Evolutionary conservation across 352 stramenopile genomes (phyloP), one percentile per base, ranked within the genome.

Genomic region (Globisporangium cylindrosporum): DNA sequence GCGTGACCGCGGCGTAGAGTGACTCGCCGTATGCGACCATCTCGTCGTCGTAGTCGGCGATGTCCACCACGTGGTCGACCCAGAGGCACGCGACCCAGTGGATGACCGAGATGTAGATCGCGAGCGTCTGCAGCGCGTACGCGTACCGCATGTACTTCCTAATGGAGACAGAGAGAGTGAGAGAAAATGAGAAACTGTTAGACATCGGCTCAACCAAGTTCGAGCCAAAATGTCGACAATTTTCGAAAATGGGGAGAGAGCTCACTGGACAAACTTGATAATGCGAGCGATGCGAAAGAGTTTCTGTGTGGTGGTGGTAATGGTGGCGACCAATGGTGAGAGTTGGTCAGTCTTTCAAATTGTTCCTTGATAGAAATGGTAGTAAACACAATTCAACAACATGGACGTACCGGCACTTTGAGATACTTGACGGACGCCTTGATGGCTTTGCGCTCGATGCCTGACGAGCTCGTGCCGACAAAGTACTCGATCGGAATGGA

Each of bases 61-160:
- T 25, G 24, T 80, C 36, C 10, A 89, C 34, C 57, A 81, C 64
- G 29, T 60, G 77, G 1, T 77, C 72, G 10, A 69, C 74, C 78
- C 80, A 88, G 6, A 87, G 67, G 53, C 81, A 89, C 62, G 79
- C 81, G 32, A 88, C 75, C 81, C 81, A 89, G 69, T 89, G 81
- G 64, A 87, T 82, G 6, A 86, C 36, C 34, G 81, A 86, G 58
- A 89, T 76, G 64, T 86, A 89, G 59, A 75, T 73, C 4, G 73
- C 70, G 58, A 85, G 78, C 0, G 84, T 77, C 69, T 89, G 81
- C n/a, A 78, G 38, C 20, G 79, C 73, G 54, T 89, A 89, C 43
- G 78, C 80, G 54, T 80, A 89, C 56, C 80, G 81, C 75, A 89
- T 80, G 64, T 89, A 84, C 67, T 88, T 89, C 64, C 81, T 89